Evolutionary conservation across 2,329 filamentous ascomycete species (phyloP), one percentile per base, ranked within the genome.

Genomic region (Bimuria novae-zelandiae): DNA sequence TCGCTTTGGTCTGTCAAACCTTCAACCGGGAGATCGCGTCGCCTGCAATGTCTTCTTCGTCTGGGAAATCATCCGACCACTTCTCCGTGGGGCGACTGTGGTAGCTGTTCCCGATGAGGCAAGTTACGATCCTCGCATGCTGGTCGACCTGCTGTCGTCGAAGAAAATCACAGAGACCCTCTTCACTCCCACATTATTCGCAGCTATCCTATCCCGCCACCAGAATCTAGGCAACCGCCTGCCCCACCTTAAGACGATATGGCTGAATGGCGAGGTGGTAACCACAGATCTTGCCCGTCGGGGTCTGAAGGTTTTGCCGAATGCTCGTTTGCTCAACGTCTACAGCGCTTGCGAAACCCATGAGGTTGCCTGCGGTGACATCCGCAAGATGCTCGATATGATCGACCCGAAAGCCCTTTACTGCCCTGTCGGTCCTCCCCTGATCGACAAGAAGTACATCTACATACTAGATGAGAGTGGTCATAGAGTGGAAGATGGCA

Each of bases 1-100:
- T 57, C 79, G 89, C 70, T 92, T 92, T 65, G 78, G 76, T 8
- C 72, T 92, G 43, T 88, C 85, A 59, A 86, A 92, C 68, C 77
- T 90, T 2, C 74, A 81, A 16, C 86, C 86, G 0, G 89, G 89
- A 14, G 89, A 92, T 61, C 83, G 89, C 6, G 89, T 92, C 10
- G 89, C 89, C n/a, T 92, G 89, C 76, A 93, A 92, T 77, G 89
- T 92, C 54, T 93, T 92, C 72, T 93, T 93, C 68, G 81, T 92
- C 41, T 93, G 89, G 89, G 89, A 93, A 70, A 92, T 92, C 51
- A 72, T 93, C 49, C 87, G 89, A 4, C 89, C 89, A 7, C 77
- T 93, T 39, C 70, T 93, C 49, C 83, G 89, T 49, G 89, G 89
- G 61, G 89, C 89, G 2, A 90, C 89, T 0, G 87, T 90, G 4